Base-by-base conservation (phyloP, 1,284 basidiomycete genomes). In the Grifola frondosa region DNA sequence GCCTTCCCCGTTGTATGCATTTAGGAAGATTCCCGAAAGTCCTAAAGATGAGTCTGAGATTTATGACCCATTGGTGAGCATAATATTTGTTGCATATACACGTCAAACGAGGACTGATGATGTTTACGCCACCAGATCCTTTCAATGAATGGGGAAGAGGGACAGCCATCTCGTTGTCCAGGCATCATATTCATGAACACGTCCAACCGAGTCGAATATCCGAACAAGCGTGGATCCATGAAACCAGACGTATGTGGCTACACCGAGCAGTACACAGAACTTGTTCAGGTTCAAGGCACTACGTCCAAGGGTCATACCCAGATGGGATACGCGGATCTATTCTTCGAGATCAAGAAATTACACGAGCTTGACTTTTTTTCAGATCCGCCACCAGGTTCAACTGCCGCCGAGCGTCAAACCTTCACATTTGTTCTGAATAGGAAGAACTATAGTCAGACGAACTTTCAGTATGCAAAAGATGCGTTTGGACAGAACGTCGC, bases 141-240 rank as follows among this genome's bases (percentile, higher is more conserved):
- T 17, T 25, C 23, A 30, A 39, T 20, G 23, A 24, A 11, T 15
- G 19, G 22, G 5, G n/a, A n/a, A n/a, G n/a, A n/a, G n/a, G n/a
- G n/a, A n/a, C n/a, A n/a, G n/a, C n/a, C n/a, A 28, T 23, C 43
- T 5, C 48, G 48, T 3, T 50, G 48, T 43, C 48, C 48, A 12
- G 44, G 48, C 4, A 44, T 47, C 29, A 15, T 5, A 7, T 41
- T 51, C 32, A 10, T 13, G 12, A n/a, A 33, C 12, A 44, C 41
- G 6, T 40, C 38, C 4, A 15, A 16, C 8, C 8, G 29, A 9
- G 21, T 37, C 11, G n/a, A n/a, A n/a, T n/a, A n/a, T n/a, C n/a
- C n/a, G n/a, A n/a, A n/a, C n/a, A n/a, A n/a, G n/a, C n/a, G n/a
- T n/a, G 45, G 45, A 2, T 37, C 40, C 12, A 17, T 25, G 13